Percentiles rank a stretch among this genome's conserved stretches.
phyloP scores from a whole-genome alignment of 768 basidiomycete genomes.

The Wakefieldia striispora region DNA sequence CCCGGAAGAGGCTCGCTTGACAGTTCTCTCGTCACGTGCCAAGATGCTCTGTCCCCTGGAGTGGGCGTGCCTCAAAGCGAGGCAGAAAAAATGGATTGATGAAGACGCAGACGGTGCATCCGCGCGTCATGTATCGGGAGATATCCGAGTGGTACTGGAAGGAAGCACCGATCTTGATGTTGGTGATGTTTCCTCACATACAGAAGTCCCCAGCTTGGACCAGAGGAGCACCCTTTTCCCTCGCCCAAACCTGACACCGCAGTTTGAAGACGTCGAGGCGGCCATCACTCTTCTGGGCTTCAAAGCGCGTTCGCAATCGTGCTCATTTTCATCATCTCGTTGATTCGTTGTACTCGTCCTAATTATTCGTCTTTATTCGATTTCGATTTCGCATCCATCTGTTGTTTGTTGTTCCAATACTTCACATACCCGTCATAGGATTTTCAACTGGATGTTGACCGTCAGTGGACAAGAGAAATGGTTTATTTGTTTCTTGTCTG shows the following conservation, averaged over 20 bases:
- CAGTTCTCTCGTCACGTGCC: constrained; percentile 27
- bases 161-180: constrained; percentile 13
- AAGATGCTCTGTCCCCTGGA: constrained; percentile 59
- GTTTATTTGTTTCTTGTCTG: neutral
- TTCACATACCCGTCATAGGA: constrained; percentile 1
- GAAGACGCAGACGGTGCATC: constrained; percentile 15
- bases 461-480: neutral
- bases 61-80: constrained; percentile 65
- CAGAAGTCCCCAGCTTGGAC: constrained; percentile 1
- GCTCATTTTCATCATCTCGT: neutral
- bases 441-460: neutral
- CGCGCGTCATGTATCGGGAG: constrained; percentile 9
- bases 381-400: neutral
- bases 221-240: neutral
- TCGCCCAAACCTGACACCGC: constrained; percentile 7
- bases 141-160: constrained; percentile 11
- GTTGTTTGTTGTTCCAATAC: constrained; percentile 12
- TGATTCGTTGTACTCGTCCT: constrained; percentile 17
- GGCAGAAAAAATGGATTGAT: constrained; percentile 29
- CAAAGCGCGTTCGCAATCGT: constrained; percentile 18
- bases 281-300: constrained; percentile 37
- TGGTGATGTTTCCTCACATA: constrained; percentile 7
- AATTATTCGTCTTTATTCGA: constrained; percentile 32
- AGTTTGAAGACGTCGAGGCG: constrained; percentile 36
- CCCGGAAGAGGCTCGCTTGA: constrained; percentile 26